Base-by-base conservation (phyloP, 768 basidiomycete genomes). In the Tulasnella sp. region DNA sequence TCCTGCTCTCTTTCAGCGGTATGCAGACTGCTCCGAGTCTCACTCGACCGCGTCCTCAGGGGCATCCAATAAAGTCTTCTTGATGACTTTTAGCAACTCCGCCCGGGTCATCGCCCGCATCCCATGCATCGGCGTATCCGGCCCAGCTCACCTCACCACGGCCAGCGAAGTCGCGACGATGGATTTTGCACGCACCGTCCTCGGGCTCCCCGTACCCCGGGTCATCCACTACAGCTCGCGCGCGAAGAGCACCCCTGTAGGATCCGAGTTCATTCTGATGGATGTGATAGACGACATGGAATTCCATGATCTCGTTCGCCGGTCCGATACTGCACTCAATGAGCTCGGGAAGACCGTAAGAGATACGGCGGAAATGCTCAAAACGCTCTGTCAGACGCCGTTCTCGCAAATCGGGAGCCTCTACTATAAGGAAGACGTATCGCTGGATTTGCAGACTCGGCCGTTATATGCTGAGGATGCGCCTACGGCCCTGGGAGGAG, bases 161-260 rank as follows among this genome's bases (percentile, higher is more conserved):
- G 75, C 77, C 4, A 76, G 75, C 62, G 77, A 78, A 62, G 75
- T 73, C 24, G 76, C 76, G 19, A 78, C 76, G 3, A 71, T 78
- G 69, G 66, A 44, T 38, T 75, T 72, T 19, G 70, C 73, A 31
- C 72, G 74, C 64, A 67, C 70, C 59, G 65, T 51, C 58, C 68
- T 72, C 24, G 71, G 70, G 57, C 63, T 78, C 59, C 76, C 75
- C 62, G 59, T 74, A 38, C 76, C 76, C 10, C 42, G 71, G 62
- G 70, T 76, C 10, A 74, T 74, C 56, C 72, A 66, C 22, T 77
- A 76, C 72, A 74, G 63, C 51, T 63, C 66, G 27, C 46, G 50
- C 24, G 65, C 67, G 4, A 60, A 61, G 25, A 19, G 24, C n/a
- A 69, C 65, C 9, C 70, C 65, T 0, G 77, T 76, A 9, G 62